Percentiles rank a stretch among this genome's conserved stretches.
These are phyloP conservation scores for Trichosporon sp. DNA, from an alignment of 1,284 basidiomycete species.

Conservation along the genomic window DNA sequence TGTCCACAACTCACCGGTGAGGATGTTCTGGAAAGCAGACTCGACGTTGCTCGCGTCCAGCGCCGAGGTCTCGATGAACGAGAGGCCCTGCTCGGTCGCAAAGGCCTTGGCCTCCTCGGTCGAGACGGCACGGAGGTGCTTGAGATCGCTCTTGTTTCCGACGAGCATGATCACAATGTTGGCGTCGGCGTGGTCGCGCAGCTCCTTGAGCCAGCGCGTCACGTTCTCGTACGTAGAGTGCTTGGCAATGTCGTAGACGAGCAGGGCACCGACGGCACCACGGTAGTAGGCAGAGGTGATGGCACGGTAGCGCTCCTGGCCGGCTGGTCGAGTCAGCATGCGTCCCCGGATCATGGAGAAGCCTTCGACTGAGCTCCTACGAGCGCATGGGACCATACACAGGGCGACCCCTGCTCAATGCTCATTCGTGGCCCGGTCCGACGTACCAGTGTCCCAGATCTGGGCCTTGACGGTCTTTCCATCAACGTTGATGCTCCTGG, in stretches of 20 bases:
- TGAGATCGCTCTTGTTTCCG: constrained; percentile 96
- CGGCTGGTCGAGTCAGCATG: constrained; percentile 59
- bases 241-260: constrained; percentile 92
- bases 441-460: constrained; percentile 95
- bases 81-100: constrained; percentile 75
- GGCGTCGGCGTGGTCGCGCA: constrained; percentile 87
- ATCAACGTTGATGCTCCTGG: constrained; percentile 89
- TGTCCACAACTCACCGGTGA: constrained; percentile 73
- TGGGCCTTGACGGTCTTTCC: constrained; percentile 98
- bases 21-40: constrained; percentile 91
- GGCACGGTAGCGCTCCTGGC: constrained; percentile 97
- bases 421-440: not conserved
- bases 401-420: not conserved
- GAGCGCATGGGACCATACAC: not conserved
- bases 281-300: constrained; percentile 99
- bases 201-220: constrained; percentile 96
- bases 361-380: not conserved
- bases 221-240: constrained; percentile 95
- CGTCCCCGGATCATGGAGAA: not conserved
- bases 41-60: constrained; percentile 99
- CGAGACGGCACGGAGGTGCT: constrained; percentile 90
- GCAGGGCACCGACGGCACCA: constrained; percentile 87
- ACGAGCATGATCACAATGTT: constrained; percentile 95
- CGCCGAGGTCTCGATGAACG: constrained; percentile 98
- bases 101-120: constrained; percentile 87